Percentiles rank a stretch among this genome's conserved stretches.
phyloP scores from a whole-genome alignment of 495 filamentous ascomycete species.

The Amniculicola lignicola region DNA sequence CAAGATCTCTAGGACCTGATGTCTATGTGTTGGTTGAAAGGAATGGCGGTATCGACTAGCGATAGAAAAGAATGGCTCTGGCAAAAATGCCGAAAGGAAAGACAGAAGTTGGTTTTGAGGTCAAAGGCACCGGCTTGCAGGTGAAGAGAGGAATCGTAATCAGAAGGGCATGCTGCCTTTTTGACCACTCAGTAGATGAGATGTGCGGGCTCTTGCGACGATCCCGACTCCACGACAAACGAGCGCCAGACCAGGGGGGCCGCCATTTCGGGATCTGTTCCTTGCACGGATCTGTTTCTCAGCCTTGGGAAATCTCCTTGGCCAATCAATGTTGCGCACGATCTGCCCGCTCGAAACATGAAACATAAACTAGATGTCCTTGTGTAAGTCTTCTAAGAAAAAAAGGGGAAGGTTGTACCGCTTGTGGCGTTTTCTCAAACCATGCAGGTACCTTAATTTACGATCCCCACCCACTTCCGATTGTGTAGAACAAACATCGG shows the following conservation, averaged over 20 bases:
- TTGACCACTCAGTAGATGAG: too few species aligned
- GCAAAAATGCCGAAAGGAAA: slow-evolving; percentile 21
- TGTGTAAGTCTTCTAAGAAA: too few species aligned
- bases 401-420: too few species aligned
- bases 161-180: not conserved
- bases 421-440: slow-evolving; percentile 27
- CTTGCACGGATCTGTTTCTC: slow-evolving; percentile 20
- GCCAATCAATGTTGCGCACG: slow-evolving; percentile 10
- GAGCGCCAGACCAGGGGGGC: not conserved
- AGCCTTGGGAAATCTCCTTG: slow-evolving; percentile 14
- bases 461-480: too few species aligned
- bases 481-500: too few species aligned
- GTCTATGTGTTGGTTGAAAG: slow-evolving; percentile 13
- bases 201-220: not conserved
- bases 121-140: slow-evolving; percentile 16
- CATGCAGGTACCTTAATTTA: slow-evolving; percentile 23
- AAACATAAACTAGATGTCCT: slow-evolving; percentile 28
- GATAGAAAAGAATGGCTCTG: slow-evolving; percentile 30
- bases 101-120: slow-evolving; percentile 26
- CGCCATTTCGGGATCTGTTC: not conserved
- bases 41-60: slow-evolving; percentile 33
- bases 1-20: slow-evolving; percentile 24
- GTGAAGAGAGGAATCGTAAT: slow-evolving; percentile 14
- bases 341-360: slow-evolving; percentile 12
- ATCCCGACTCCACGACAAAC: not conserved